Base-by-base conservation (phyloP, 129 eudicot species). In the Heracleum sosnowskyi region DNA sequence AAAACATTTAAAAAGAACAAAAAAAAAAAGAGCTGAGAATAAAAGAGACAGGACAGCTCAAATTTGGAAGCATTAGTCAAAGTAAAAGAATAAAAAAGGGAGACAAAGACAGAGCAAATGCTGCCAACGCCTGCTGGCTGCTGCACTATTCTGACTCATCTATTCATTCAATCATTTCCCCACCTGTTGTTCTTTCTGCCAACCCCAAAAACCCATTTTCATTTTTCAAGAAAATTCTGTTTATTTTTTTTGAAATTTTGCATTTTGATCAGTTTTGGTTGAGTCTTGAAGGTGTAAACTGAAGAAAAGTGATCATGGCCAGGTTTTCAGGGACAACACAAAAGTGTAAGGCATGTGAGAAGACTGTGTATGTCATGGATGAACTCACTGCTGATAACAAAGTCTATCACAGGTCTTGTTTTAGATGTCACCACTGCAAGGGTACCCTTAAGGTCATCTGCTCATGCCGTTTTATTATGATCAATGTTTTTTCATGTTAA, bases 391-490 rank as follows among this genome's bases (percentile, higher is more conserved):
- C 92, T 76, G 99, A 96, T 80, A 90, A 86, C 81, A 89, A 84
- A 71, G 89, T 89, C 46, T 96, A 87, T 85, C 99, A 96, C 73
- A 96, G 83, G 79, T 88, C 91, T 76, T 96, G 99, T 78, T 96
- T 96, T 81, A 86, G 97, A 86, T 96, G 99, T 83, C 97, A 96
- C 81, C 99, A 96, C 83, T 96, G 99, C 95, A 92, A 88, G 83
- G 86, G 97, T 31, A 96, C 99, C 75, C 99, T 96, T 81, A 96
- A 96, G 99, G 99, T 92, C 31, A 29, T 3, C 17, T 20, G 20
- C 2, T 11, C 37, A 74, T 74, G n/a, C 17, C 15, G 2, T 0
- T 22, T 37, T 1, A 11, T 41, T 42, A 31, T 47, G 42, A 11
- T 75, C 35, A 18, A 2, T 42, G 12, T 45, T 42, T 42, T 17